These are phyloP conservation scores for Ophiostoma himal-ulmi DNA, from an alignment of 2,329 filamentous ascomycete species.

Conservation along the genomic window DNA sequence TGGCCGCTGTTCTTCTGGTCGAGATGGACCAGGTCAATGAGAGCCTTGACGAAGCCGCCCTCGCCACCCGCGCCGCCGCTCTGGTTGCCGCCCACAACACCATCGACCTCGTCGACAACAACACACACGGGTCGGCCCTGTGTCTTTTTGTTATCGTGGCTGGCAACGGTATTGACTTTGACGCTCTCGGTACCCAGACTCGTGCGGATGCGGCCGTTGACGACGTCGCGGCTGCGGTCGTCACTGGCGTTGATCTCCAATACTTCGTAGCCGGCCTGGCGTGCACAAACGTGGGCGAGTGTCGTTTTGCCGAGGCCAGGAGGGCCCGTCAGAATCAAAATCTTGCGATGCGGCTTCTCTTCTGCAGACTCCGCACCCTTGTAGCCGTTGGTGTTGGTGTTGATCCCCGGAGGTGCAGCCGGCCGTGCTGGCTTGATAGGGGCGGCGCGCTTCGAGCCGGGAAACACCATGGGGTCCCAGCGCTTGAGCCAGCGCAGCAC, in stretches of 20 bases:
- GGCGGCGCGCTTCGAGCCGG: constrained; percentile 35
- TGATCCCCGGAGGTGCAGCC: background rate
- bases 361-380: constrained; percentile 40
- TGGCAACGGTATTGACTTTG: constrained; percentile 56
- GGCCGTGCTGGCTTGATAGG: constrained; percentile 1
- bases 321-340: constrained; percentile 82
- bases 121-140: constrained; percentile 84
- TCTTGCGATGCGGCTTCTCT: constrained; percentile 76
- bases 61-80: constrained; percentile 83
- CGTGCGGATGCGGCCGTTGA: constrained; percentile 84
- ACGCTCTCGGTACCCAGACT: constrained; percentile 93
- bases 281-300: constrained; percentile 89
- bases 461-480: constrained; percentile 92
- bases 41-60: constrained; percentile 88
- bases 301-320: constrained; percentile 95
- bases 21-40: constrained; percentile 80
- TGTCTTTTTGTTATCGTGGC: constrained; percentile 35
- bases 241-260: constrained; percentile 98
- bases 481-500: constrained; percentile 90
- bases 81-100: constrained; percentile 75
- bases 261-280: constrained; percentile 91
- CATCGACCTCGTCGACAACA: constrained; percentile 93
- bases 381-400: background rate
- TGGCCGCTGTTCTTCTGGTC: constrained; percentile 69
- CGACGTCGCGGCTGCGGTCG: constrained; percentile 81